Base-by-base conservation (phyloP, 192 early-diverging fungal genomes). In the Gamsiella multidivaricata region DNA sequence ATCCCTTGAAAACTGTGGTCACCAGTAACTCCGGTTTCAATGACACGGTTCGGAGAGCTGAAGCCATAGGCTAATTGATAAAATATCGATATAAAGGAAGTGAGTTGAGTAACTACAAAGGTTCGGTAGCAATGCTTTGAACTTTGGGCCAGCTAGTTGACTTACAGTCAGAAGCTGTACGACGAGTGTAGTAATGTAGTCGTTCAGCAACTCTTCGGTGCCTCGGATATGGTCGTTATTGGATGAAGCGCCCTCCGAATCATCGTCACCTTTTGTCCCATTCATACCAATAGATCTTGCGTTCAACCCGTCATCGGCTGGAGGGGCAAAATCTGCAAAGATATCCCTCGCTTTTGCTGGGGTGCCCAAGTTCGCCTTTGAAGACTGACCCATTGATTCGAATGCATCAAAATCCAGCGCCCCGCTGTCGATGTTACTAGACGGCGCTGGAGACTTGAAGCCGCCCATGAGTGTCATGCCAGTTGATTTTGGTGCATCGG, bases 91-190 rank as follows among this genome's bases (percentile, higher is more conserved):
- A n/a, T n/a, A n/a, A n/a, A n/a, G n/a, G n/a, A n/a, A n/a, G n/a
- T n/a, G n/a, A n/a, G n/a, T n/a, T n/a, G n/a, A n/a, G n/a, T n/a
- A n/a, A n/a, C n/a, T n/a, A 41, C 39, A 41, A 41, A 41, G 39
- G 7, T 7, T 14, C 7, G 39, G 7, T 10, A 41, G 14, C 14
- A 41, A 41, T 7, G 39, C 39, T 41, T 14, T 41, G 39, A 14
- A 14, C 14, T 37, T 6, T n/a, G 2, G 20, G 8, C 33, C n/a
- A 2, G 2, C n/a, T 43, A 41, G 14, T 9, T 3, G 43, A 31
- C 61, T 59, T 58, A 78, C 74, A 3, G 74, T 78, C 25, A 78
- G 51, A 5, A 78, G 74, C 37, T 78, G 74, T 2, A 78, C 74
- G 20, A 78, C 74, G 18, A 78, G 42, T 6, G 74, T 78, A 1